Conservation (phyloP, 345 rosid species). For the Lepidium sativum region DNA sequence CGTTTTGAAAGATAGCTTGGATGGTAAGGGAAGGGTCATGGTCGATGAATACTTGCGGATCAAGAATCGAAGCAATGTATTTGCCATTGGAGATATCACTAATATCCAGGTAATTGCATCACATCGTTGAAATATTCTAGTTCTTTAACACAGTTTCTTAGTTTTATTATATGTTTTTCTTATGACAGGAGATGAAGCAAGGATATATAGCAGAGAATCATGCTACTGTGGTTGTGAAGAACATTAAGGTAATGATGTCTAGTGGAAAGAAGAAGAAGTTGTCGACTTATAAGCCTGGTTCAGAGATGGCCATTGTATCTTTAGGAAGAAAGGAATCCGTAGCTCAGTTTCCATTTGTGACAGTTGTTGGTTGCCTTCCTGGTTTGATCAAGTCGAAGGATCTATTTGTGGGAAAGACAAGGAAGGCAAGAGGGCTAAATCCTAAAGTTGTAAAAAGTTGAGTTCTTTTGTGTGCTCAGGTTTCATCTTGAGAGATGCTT, state of each 20-base stretch:
- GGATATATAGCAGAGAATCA: slow-evolving; percentile 68
- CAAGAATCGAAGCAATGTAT: slow-evolving; percentile 41
- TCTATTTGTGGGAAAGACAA: slow-evolving; percentile 65
- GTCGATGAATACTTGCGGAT: slow-evolving; percentile 66
- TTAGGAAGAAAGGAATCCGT: slow-evolving; percentile 67
- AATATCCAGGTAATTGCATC: slow-evolving; percentile 46
- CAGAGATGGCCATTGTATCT: slow-evolving; percentile 47
- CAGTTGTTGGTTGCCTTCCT: slow-evolving; percentile 58
- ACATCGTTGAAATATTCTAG: neutral
- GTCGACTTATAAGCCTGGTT: slow-evolving; percentile 40
- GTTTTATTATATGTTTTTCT: neutral
- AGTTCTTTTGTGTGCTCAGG: neutral
- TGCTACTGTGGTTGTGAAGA: slow-evolving; percentile 52
- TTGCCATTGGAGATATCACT: slow-evolving; percentile 76
- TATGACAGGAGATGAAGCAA: slow-evolving; percentile 65
- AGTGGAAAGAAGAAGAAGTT: slow-evolving; percentile 48
- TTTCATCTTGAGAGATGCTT: neutral
- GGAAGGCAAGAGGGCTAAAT: slow-evolving; percentile 48
- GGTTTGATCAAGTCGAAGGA: slow-evolving; percentile 71
- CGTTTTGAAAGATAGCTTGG: slow-evolving; percentile 41
- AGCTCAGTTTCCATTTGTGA: slow-evolving; percentile 62
- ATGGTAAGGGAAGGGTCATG: slow-evolving; percentile 53
- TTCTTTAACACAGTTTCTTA: neutral
- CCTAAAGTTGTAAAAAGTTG: slow-evolving; percentile 16
- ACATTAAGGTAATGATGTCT: slow-evolving; percentile 55